A percentile compares a stretch with the other conserved stretches of the same genome.
Conservation (phyloP, 257 asterid species). For the Solanum peruvianum region DNA sequence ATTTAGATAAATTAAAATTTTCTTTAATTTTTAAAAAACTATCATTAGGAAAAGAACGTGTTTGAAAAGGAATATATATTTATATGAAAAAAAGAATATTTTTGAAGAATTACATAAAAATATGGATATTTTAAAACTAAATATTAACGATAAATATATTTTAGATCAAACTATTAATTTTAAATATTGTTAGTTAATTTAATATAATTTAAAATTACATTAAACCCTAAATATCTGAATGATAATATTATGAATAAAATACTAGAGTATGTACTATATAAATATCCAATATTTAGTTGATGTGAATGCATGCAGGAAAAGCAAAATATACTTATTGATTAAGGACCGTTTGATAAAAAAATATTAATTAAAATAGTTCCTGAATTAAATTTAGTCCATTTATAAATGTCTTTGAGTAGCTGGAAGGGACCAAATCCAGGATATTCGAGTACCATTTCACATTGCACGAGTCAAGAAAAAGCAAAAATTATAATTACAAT, state of each 20-base stretch:
- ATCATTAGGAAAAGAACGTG: no score
- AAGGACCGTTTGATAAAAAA: background rate
- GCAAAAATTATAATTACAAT: background rate
- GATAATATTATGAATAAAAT: background rate
- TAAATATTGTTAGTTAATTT: no score
- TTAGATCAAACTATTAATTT: background rate
- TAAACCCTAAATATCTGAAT: no score
- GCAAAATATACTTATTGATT: background rate
- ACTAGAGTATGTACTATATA: background rate
- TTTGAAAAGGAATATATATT: no score
- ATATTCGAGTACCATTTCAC: background rate
- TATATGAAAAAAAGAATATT: no score
- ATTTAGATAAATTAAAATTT: background rate
- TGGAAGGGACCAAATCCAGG: background rate
- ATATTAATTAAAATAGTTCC: background rate
- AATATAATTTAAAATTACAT: no score
- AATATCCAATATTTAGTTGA: background rate
- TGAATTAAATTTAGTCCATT: background rate
- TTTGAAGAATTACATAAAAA: no score
- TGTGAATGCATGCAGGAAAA: background rate
- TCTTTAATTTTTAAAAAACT: no score
- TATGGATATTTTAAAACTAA: no score
- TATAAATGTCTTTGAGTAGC: background rate
- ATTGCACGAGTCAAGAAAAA: background rate
- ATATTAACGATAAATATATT: no score